Conservation (phyloP, 2,329 filamentous ascomycete genomes). For the Paracamarosporium sp. region DNA sequence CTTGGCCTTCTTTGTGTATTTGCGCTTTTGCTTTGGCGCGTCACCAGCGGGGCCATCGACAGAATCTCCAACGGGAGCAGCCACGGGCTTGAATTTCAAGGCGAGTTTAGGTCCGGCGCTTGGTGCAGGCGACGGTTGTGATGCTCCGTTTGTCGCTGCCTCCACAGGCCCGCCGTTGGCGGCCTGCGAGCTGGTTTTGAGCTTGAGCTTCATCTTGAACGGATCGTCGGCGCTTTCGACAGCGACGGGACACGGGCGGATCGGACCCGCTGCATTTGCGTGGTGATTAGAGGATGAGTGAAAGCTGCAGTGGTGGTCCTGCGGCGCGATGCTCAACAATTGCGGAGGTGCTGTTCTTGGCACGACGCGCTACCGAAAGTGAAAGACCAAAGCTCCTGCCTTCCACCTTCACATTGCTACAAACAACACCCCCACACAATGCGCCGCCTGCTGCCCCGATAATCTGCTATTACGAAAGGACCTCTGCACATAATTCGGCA, state of each 20-base stretch:
- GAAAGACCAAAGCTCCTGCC: conserved; percentile 23
- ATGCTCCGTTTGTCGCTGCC: conserved; percentile 12
- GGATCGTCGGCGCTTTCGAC: neutral
- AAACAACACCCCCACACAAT: conserved; percentile 21
- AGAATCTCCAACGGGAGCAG: conserved; percentile 27
- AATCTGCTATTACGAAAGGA: conserved; percentile 18
- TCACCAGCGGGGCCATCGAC: conserved; percentile 23
- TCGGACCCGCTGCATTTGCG: neutral
- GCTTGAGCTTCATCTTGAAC: conserved; percentile 41
- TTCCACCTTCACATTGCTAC: conserved; percentile 12
- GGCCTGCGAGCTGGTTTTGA: conserved; percentile 31
- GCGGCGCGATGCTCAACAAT: neutral
- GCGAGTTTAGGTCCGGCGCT: conserved; percentile 13
- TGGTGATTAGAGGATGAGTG: neutral
- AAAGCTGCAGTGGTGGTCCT: neutral
- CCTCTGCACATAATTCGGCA: conserved; percentile 20
- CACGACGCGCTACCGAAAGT: conserved; percentile 3
- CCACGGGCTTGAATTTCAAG: conserved; percentile 40
- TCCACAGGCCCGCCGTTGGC: conserved; percentile 27
- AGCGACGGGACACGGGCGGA: neutral
- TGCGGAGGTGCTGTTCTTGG: conserved; percentile 7
- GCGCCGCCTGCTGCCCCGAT: conserved; percentile 29
- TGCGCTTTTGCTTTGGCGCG: conserved; percentile 50
- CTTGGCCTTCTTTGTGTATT: conserved; percentile 51
- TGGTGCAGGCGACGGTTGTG: conserved; percentile 14